These are phyloP conservation scores for Fusarium odoratissimum DNA, from an alignment of 2,329 filamentous ascomycete species.

Conservation along the genomic window DNA sequence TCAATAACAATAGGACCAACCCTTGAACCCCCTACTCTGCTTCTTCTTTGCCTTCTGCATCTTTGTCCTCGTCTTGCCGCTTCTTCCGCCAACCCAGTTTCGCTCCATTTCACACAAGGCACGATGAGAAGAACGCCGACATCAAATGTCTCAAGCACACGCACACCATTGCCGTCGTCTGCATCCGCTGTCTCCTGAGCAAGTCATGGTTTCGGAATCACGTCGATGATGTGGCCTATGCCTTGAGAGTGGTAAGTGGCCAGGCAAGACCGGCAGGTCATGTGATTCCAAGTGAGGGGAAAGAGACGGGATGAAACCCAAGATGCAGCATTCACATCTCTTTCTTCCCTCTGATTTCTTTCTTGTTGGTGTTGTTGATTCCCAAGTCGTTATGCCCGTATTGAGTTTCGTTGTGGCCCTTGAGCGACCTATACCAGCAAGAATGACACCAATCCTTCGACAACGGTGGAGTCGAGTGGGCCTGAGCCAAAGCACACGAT, in stretches of 20 bases:
- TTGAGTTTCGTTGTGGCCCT: slow-evolving; percentile 20
- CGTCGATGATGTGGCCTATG: slow-evolving; percentile 44
- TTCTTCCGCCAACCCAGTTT: slow-evolving; percentile 10
- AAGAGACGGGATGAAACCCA: slow-evolving; percentile 45
- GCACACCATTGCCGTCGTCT: slow-evolving; percentile 12
- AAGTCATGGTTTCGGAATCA: slow-evolving; percentile 35
- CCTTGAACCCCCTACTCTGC: not conserved
- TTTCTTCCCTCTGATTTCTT: slow-evolving; percentile 18
- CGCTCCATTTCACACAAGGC: slow-evolving; percentile 17
- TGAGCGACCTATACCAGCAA: slow-evolving; percentile 1
- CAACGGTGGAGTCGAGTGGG: slow-evolving; percentile 30
- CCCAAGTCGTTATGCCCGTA: not conserved
- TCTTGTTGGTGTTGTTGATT: slow-evolving; percentile 14
- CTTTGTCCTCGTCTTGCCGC: not conserved
- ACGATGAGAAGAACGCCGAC: slow-evolving; percentile 16
- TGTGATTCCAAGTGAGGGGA: slow-evolving; percentile 50
- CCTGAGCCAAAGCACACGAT: not conserved
- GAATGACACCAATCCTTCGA: not conserved
- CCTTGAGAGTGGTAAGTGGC: slow-evolving; percentile 39
- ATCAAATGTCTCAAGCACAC: slow-evolving; percentile 3
- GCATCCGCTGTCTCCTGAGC: slow-evolving; percentile 16
- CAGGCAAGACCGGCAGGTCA: slow-evolving; percentile 42
- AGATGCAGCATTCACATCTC: slow-evolving; percentile 26
- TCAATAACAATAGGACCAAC: slow-evolving; percentile 9
- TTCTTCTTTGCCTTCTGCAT: not conserved